Evolutionary conservation across 768 basidiomycete genomes (phyloP).

Genomic region (Podaxis mareebaensis): DNA sequence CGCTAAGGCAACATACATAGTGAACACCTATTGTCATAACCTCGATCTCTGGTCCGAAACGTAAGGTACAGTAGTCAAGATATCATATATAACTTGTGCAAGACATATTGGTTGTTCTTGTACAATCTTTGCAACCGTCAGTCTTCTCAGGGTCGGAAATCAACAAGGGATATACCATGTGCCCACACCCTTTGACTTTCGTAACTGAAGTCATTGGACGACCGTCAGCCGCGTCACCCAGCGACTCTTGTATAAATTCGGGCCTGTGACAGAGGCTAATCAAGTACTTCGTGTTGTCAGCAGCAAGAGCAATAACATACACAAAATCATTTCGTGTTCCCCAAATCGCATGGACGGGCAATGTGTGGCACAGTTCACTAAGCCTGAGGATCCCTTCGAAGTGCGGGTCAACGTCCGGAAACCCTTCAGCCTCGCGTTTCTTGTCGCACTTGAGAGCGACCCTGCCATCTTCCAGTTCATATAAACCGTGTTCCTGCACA

Average conservation of each 20-base stretch:
- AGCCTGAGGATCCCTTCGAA: conserved; percentile 40
- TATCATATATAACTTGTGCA: conserved; percentile 33
- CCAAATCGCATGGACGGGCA: conserved; percentile 53
- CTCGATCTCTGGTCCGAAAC: conserved; percentile 18
- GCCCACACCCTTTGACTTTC: conserved; percentile 44
- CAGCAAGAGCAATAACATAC: conserved; percentile 27
- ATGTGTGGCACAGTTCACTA: conserved; percentile 29
- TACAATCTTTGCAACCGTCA: conserved; percentile 32
- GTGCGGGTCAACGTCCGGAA: conserved; percentile 44
- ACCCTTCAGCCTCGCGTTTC: conserved; percentile 46
- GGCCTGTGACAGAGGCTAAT: conserved; percentile 30
- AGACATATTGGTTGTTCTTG: conserved; percentile 45
- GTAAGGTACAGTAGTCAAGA: conserved; percentile 30
- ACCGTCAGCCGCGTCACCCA: conserved; percentile 41
- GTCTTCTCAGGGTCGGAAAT: not conserved
- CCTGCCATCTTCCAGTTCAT: conserved; percentile 25
- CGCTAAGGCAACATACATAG: not conserved
- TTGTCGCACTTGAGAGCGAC: conserved; percentile 46
- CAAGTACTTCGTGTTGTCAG: not conserved
- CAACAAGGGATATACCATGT: conserved; percentile 37
- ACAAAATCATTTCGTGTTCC: conserved; percentile 44
- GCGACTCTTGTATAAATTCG: conserved; percentile 43
- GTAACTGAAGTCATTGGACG: conserved; percentile 42
- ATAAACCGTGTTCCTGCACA: conserved; percentile 37
- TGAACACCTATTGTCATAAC: conserved; percentile 16